Conservation (phyloP, 805 yeast species). For the Dipodascopsis tothii region DNA sequence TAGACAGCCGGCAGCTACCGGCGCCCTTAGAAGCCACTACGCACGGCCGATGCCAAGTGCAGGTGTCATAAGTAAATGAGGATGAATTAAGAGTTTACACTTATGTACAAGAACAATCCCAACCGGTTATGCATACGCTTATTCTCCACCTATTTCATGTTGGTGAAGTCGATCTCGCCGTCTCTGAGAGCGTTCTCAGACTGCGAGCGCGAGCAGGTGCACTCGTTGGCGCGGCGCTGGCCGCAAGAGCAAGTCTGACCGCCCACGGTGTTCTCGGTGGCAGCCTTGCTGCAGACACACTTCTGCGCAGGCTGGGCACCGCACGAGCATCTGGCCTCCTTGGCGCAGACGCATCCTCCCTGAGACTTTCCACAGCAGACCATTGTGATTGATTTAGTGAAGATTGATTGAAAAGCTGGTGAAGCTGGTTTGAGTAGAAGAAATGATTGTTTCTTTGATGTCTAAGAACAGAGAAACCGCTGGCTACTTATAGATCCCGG, state of each 20-base stretch:
- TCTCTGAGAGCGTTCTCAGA: conserved; percentile 38
- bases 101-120: too few relatives aligned
- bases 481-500: too few relatives aligned
- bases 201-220: conserved; percentile 48
- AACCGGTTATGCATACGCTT: too few relatives aligned
- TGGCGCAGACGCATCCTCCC: conserved; percentile 48
- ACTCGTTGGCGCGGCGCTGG: conserved; percentile 44
- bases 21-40: too few relatives aligned
- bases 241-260: conserved; percentile 54
- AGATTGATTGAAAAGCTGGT: not conserved
- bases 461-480: too few relatives aligned
- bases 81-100: too few relatives aligned
- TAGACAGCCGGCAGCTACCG: too few relatives aligned
- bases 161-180: conserved; percentile 55
- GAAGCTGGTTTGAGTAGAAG: not conserved
- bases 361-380: conserved; percentile 39
- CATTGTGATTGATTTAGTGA: conserved; percentile 26
- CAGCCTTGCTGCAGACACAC: conserved; percentile 49
- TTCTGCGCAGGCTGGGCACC: conserved; percentile 52
- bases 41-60: too few relatives aligned
- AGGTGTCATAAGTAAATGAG: too few relatives aligned
- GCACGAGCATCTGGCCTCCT: conserved; percentile 58
- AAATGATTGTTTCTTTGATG: too few relatives aligned
- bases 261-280: conserved; percentile 41
- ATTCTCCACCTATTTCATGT: conserved; percentile 30